Evolutionary conservation across 805 yeast genomes (phyloP).

Genomic region (Candida anglica): DNA sequence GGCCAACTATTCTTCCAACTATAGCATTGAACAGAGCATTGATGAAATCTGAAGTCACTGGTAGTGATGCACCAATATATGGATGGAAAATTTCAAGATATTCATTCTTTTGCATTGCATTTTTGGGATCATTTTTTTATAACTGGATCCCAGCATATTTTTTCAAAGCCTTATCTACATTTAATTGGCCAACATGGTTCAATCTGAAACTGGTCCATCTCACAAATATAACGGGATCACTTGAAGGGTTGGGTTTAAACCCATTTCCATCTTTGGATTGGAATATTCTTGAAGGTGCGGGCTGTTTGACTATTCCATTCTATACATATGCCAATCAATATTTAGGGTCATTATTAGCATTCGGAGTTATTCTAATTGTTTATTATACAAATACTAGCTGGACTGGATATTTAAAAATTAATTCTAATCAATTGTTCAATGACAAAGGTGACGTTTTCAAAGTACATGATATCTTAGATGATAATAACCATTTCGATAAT

Average conservation of each 20-base stretch:
- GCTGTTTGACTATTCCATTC: constrained; percentile 40
- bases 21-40: constrained; percentile 40
- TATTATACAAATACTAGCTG: constrained; percentile 48
- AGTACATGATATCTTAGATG: constrained; percentile 43
- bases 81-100: constrained; percentile 43
- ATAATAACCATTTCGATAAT: constrained; percentile 41
- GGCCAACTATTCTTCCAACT: constrained; percentile 44
- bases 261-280: constrained; percentile 43
- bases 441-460: constrained; percentile 47
- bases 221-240: constrained; percentile 35
- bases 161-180: constrained; percentile 34
- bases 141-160: constrained; percentile 41
- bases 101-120: constrained; percentile 33
- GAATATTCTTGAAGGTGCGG: constrained; percentile 35
- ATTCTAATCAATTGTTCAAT: constrained; percentile 49
- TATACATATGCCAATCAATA: constrained; percentile 39
- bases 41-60: constrained; percentile 24
- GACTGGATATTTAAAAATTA: constrained; percentile 48
- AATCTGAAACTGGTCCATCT: constrained; percentile 35
- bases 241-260: constrained; percentile 36
- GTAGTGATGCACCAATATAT: constrained; percentile 15
- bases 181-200: constrained; percentile 46
- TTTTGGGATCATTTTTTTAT: constrained; percentile 32
- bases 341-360: constrained; percentile 32
- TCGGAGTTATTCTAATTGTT: constrained; percentile 25